Conservation (phyloP, 768 basidiomycete genomes). For the Amanita subjunquillea region DNA sequence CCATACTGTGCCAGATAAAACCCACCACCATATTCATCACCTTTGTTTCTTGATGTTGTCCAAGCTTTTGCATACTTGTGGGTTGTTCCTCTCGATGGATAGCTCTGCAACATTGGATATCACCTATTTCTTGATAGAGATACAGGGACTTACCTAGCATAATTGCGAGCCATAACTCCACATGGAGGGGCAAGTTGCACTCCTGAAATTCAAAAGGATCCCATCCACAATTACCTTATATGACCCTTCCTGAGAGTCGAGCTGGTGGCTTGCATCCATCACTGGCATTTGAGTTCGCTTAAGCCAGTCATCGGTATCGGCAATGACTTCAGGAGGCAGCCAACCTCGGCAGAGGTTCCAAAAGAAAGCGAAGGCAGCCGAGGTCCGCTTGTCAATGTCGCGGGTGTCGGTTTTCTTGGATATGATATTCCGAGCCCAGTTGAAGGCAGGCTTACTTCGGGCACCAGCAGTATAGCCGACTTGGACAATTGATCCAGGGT, state of each 20-base stretch:
- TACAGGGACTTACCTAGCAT: neutral
- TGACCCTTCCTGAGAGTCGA: neutral
- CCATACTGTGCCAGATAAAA: neutral
- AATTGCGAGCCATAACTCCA: neutral
- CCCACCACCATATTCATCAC: neutral
- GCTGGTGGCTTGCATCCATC: conserved; percentile 1
- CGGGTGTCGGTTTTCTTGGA: neutral
- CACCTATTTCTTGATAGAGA: neutral
- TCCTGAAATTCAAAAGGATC: neutral
- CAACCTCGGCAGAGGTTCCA: too few relatives aligned
- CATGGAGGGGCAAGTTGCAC: neutral
- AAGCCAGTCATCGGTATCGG: neutral
- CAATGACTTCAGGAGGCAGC: conserved; percentile 7
- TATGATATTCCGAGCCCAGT: conserved; percentile 11
- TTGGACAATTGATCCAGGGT: conserved; percentile 9
- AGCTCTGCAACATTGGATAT: neutral
- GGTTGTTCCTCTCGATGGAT: neutral
- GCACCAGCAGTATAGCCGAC: neutral
- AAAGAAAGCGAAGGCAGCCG: conserved; percentile 7
- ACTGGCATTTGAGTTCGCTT: neutral
- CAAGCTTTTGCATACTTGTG: neutral
- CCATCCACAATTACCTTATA: neutral
- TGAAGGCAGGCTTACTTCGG: conserved; percentile 5
- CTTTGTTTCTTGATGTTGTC: neutral
- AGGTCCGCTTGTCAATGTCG: neutral